phyloP scores from a whole-genome alignment of 306 rosid genomes.

The Dryas octopetala region DNA sequence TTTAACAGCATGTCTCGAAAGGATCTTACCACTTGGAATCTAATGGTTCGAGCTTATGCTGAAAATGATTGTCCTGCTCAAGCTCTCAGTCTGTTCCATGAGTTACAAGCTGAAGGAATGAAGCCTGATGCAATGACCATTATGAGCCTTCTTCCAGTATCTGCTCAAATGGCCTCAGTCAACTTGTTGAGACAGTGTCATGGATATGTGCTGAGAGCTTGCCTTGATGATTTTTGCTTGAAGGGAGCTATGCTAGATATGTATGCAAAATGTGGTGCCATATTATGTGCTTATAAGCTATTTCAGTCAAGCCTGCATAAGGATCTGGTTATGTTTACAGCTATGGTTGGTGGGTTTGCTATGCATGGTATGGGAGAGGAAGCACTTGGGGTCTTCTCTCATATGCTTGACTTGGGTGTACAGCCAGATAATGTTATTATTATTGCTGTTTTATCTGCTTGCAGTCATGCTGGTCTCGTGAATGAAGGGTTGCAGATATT shows the following conservation, averaged over 20 bases:
- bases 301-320: conserved; percentile 52
- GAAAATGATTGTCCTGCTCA: conserved; percentile 65
- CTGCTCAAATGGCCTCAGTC: conserved; percentile 68
- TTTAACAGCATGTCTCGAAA: conserved; percentile 60
- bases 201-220: conserved; percentile 65
- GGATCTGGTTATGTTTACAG: conserved; percentile 85
- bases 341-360: conserved; percentile 82
- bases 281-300: conserved; percentile 55
- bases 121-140: conserved; percentile 74
- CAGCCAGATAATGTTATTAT: conserved; percentile 69
- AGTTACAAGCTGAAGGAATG: conserved; percentile 68
- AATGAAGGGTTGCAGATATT: conserved; percentile 76
- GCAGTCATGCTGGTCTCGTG: conserved; percentile 81
- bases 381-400: conserved; percentile 58
- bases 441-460: conserved; percentile 74
- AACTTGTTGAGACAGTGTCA: conserved; percentile 70
- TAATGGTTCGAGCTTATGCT: conserved; percentile 74
- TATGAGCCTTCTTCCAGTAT: conserved; percentile 77
- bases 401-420: conserved; percentile 66
- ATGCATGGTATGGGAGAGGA: conserved; percentile 84
- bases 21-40: conserved; percentile 92
- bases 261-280: conserved; percentile 77
- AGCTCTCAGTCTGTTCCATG: conserved; percentile 49
- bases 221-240: conserved; percentile 56
- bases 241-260: conserved; percentile 75